Base-by-base conservation (phyloP, 164 flowering plant genomes). In the Dillenia suffruticosa region DNA sequence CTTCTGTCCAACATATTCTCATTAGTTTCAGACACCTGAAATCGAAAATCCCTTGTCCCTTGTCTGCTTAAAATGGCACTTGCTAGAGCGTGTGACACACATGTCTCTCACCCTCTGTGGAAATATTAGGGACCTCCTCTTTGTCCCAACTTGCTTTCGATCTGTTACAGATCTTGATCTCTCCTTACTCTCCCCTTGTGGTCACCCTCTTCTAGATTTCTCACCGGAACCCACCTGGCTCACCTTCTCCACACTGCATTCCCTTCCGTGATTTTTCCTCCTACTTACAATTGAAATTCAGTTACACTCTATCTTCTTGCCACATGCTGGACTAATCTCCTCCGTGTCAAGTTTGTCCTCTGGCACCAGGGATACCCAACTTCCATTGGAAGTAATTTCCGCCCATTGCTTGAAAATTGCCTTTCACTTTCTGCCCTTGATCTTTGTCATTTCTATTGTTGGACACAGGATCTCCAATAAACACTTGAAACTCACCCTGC, bases 391-490 rank as follows among this genome's bases (percentile, higher is more conserved):
- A 73, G 79, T 0, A 97, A 95, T 57, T 78, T 92, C 63, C 8
- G 49, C 2, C 60, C 86, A 2, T 17, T 92, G 10, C 73, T 84
- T 43, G 67, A 71, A 12, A 65, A 63, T 16, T 80, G 85, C 51
- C 49, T 10, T 1, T 52, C 48, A 0, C 72, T 95, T 1, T 7
- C 67, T 1, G 63, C 77, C 0, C 80, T 92, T 8, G 97, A 92
- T 63, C 77, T 88, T 14, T 90, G 96, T 7, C 57, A 57, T 10
- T 95, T 92, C 67, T 92, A 95, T 61, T 85, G 76, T 81, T 95
- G 91, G 90, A 82, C 94, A 1, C 94, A 95, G 32, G 99, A 95
- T 59, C 65, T 92, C 12, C 85, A 92, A 1, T 76, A 80, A 1
- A 86, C 79, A 0, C 78, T 95, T 9, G 61, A 70, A 15, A 70